phyloP scores from a whole-genome alignment of 306 rosid species.

The Casuarina cunninghamiana region DNA sequence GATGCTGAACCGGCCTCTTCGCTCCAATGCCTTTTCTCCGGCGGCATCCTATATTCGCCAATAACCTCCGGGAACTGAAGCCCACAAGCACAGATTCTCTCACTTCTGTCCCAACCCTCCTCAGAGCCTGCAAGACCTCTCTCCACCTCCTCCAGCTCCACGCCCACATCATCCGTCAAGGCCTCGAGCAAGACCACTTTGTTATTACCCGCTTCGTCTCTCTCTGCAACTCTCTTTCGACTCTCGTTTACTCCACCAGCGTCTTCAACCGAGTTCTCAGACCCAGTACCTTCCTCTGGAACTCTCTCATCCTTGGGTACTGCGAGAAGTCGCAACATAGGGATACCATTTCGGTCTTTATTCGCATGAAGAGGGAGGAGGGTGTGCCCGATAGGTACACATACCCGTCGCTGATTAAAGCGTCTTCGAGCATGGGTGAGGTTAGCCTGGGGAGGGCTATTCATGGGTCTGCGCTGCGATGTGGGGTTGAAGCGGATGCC shows the following conservation, averaged over 20 bases:
- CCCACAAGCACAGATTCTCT: not conserved
- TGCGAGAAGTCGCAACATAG: conserved; percentile 40
- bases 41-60: conserved; percentile 11
- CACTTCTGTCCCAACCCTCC: conserved; percentile 34
- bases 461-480: conserved; percentile 65
- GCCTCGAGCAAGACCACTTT: conserved; percentile 69
- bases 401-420: conserved; percentile 66
- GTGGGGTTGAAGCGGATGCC: conserved; percentile 53
- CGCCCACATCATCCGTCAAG: conserved; percentile 53
- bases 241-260: conserved; percentile 24
- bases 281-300: conserved; percentile 70
- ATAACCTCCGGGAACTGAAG: conserved; percentile 12
- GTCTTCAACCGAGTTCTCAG: conserved; percentile 38
- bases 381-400: conserved; percentile 55
- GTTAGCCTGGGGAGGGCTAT: conserved; percentile 43
- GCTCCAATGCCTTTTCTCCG: conserved; percentile 36
- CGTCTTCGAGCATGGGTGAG: conserved; percentile 40
- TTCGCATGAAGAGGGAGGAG: conserved; percentile 53
- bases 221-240: conserved; percentile 18
- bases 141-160: conserved; percentile 61
- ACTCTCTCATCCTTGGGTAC: conserved; percentile 44
- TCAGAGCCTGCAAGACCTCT: conserved; percentile 48
- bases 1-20: not conserved
- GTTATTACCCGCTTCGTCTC: conserved; percentile 51
- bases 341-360: conserved; percentile 35